Percentiles rank a stretch among this genome's conserved stretches.
Conservation (phyloP, 208 protist genomes). For the Leptomonas seymouri region DNA sequence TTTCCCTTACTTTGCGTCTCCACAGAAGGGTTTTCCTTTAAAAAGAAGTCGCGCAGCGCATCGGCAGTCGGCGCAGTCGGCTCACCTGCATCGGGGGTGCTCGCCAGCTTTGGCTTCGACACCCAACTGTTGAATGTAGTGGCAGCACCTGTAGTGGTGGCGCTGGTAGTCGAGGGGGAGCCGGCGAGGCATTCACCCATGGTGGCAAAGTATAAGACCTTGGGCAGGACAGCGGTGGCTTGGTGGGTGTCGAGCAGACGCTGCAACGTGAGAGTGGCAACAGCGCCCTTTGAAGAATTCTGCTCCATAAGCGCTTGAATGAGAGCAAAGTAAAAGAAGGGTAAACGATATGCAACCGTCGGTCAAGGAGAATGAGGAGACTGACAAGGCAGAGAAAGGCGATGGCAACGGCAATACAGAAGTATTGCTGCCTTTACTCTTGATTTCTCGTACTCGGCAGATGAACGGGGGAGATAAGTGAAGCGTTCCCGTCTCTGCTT, state of each 20-base stretch:
- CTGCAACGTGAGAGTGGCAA: slow-evolving; percentile 20
- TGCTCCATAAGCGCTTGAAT: neutral
- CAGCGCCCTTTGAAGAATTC: neutral
- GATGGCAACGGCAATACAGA: no score
- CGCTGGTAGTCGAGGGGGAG: neutral
- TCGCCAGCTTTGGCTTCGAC: neutral
- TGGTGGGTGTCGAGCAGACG: slow-evolving; percentile 44
- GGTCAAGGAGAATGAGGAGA: no score
- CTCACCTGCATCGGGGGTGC: neutral
- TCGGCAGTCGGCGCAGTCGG: neutral
- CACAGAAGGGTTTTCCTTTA: slow-evolving; percentile 20
- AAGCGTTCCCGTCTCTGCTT: no score
- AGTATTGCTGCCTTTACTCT: no score
- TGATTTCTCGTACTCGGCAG: no score
- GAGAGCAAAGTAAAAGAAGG: neutral
- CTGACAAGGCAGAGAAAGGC: no score
- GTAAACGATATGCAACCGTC: no score
- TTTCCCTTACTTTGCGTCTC: neutral
- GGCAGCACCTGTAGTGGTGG: no score
- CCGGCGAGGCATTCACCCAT: slow-evolving; percentile 41
- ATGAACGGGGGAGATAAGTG: no score
- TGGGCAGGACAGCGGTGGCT: slow-evolving; percentile 55
- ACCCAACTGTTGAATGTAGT: neutral
- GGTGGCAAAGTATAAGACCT: slow-evolving; percentile 68
- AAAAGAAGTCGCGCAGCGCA: slow-evolving; percentile 25